phyloP scores from a whole-genome alignment of 345 rosid species.

The Brassica napus region DNA sequence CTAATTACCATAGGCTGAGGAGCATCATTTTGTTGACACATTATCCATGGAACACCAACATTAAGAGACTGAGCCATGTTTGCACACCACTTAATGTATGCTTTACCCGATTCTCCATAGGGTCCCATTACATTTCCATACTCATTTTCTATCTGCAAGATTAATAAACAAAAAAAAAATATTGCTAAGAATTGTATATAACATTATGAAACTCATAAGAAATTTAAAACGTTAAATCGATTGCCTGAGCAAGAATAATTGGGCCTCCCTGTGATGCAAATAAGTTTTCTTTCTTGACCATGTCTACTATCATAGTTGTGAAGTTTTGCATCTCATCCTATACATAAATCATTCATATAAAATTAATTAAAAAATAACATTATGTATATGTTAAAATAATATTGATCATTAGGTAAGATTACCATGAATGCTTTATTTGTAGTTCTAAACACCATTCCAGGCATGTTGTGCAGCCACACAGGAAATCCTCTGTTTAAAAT shows the following conservation, averaged over 20 bases:
- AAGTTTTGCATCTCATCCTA: conserved; percentile 76
- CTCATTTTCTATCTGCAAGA: not conserved
- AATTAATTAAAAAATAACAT: not conserved
- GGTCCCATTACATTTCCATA: not conserved
- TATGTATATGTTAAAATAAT: not conserved
- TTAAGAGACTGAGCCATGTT: not conserved
- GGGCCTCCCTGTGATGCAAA: not conserved
- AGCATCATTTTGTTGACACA: not conserved
- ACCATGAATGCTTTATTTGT: conserved; percentile 31
- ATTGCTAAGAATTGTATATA: not conserved
- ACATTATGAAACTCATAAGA: not conserved
- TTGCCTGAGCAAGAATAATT: conserved; percentile 54
- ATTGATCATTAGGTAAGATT: too few species aligned
- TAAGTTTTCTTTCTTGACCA: not conserved
- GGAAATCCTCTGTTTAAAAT: conserved; percentile 47
- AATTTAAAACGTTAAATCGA: conserved; percentile 39
- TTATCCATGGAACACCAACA: not conserved
- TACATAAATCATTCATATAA: not conserved
- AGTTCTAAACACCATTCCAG: conserved; percentile 47
- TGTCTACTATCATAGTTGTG: conserved; percentile 31
- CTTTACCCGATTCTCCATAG: not conserved
- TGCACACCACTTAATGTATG: not conserved
- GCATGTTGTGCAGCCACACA: not conserved
- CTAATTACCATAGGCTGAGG: not conserved
- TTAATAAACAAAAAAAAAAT: too few species aligned